Evolutionary conservation across 2,329 filamentous ascomycete genomes (phyloP).

Genomic region (Leptographium flavum): DNA sequence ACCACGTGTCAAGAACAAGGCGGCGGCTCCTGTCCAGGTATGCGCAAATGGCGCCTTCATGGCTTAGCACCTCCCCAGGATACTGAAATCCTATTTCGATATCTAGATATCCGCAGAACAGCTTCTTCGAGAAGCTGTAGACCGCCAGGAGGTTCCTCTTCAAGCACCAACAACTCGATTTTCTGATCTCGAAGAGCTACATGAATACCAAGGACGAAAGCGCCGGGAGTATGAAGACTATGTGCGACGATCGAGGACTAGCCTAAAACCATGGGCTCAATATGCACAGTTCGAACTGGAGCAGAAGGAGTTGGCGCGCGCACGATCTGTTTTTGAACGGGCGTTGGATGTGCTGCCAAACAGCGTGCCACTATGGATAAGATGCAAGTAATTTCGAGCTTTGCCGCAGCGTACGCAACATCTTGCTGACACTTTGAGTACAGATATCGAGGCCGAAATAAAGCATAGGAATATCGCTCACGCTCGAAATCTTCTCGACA

Average conservation of each 20-base stretch:
- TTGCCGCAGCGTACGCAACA: not conserved
- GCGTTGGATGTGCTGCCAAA: conserved; percentile 86
- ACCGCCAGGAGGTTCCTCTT: conserved; percentile 78
- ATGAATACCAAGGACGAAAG: conserved; percentile 93
- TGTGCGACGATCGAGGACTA: conserved; percentile 84
- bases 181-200: conserved; percentile 90
- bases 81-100: not conserved
- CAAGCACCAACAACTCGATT: conserved; percentile 91
- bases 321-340: conserved; percentile 85
- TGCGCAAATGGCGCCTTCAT: conserved; percentile 22
- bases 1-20: conserved; percentile 97
- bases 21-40: conserved; percentile 51
- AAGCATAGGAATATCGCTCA: conserved; percentile 92
- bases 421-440: conserved; percentile 30
- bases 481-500: conserved; percentile 83
- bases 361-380: conserved; percentile 74
- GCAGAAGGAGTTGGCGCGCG: conserved; percentile 90
- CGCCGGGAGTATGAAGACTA: conserved; percentile 96
- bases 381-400: not conserved
- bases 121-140: conserved; percentile 90
- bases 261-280: conserved; percentile 98
- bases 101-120: conserved; percentile 91
- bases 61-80: not conserved
- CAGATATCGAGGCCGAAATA: conserved; percentile 85
- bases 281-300: conserved; percentile 97